These are phyloP conservation scores for Lumnitzera littorea DNA, from an alignment of 345 rosid species.

Conservation along the genomic window DNA sequence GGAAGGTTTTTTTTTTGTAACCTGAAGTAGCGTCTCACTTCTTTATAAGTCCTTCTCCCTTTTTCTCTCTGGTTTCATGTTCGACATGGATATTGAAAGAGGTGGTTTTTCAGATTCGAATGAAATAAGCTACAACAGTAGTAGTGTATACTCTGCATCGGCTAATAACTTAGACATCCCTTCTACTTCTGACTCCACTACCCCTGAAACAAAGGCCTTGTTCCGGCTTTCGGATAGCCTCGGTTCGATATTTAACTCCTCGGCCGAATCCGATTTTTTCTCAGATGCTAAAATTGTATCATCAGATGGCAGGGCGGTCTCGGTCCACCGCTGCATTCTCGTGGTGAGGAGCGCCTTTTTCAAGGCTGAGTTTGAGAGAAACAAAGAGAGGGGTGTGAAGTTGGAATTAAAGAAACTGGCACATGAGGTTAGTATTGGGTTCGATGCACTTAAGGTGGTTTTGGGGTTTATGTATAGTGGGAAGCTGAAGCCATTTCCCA, in stretches of 20 bases:
- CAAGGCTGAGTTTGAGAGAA: constrained; percentile 2
- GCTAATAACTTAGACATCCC: constrained; percentile 7
- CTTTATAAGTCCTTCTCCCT: no score
- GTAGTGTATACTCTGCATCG: constrained; percentile 39
- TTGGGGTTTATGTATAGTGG: constrained; percentile 65
- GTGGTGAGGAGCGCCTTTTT: constrained; percentile 46
- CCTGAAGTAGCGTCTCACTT: no score
- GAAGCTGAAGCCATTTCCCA: constrained; percentile 30
- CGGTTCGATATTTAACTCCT: constrained; percentile 42
- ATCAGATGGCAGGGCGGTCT: constrained; percentile 37
- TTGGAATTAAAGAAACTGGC: constrained; percentile 55
- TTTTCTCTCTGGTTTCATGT: neutral
- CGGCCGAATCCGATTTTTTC: constrained; percentile 35
- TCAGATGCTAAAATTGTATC: constrained; percentile 59
- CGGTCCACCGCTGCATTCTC: constrained; percentile 78
- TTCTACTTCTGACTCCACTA: neutral
- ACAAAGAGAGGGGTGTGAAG: constrained; percentile 26
- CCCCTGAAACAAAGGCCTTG: constrained; percentile 11
- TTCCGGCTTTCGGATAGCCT: constrained; percentile 49
- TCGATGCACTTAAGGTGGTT: constrained; percentile 47
- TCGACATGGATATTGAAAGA: constrained; percentile 9
- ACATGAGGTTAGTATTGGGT: constrained; percentile 43
- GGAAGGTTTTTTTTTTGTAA: no score
- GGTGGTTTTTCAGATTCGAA: constrained; percentile 58
- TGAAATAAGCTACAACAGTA: constrained; percentile 43